A percentile compares a stretch with the other conserved stretches of the same genome.
Conservation (phyloP, 495 filamentous ascomycete species). For the Neurospora sp. region DNA sequence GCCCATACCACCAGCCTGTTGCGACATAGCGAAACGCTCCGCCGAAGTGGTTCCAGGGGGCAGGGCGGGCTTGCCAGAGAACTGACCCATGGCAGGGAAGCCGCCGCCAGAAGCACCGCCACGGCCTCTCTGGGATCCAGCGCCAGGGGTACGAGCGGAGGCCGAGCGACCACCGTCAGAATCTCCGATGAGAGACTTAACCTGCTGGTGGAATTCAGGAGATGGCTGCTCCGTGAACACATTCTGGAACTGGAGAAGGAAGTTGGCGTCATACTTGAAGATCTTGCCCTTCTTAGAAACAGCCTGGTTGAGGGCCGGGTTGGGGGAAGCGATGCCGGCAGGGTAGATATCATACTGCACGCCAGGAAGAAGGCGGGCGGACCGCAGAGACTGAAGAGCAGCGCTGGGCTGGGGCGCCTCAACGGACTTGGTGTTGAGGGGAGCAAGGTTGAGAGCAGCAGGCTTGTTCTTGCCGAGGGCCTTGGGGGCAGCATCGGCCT, state of each 20-base stretch:
- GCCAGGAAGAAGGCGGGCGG: conserved; percentile 64
- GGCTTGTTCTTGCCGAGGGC: conserved; percentile 55
- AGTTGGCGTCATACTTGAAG: conserved; percentile 91
- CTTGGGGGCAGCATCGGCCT: conserved; percentile 36
- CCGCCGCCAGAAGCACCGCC: conserved; percentile 25
- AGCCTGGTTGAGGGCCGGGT: conserved; percentile 73
- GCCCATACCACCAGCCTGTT: conserved; percentile 20
- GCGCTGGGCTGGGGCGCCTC: conserved; percentile 87
- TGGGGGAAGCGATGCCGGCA: conserved; percentile 69
- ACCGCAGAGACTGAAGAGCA: conserved; percentile 80
- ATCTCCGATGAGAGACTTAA: conserved; percentile 78
- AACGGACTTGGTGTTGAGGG: conserved; percentile 61
- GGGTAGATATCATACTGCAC: conserved; percentile 67
- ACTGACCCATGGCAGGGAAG: conserved; percentile 60
- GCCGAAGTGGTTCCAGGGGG: conserved; percentile 60
- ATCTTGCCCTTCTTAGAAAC: conserved; percentile 62
- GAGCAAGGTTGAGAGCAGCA: conserved; percentile 68
- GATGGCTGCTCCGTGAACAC: conserved; percentile 95
- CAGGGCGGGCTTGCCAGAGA: conserved; percentile 45
- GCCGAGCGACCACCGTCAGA: conserved; percentile 57
- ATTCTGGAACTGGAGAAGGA: conserved; percentile 92
- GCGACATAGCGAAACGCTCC: conserved; percentile 47
- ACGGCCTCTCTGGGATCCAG: conserved; percentile 32
- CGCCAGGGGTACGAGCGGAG: conserved; percentile 58
- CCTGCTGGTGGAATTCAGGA: conserved; percentile 73